phyloP scores from a whole-genome alignment of 2,329 filamentous ascomycete species.

The Aspergillus glaucus region DNA sequence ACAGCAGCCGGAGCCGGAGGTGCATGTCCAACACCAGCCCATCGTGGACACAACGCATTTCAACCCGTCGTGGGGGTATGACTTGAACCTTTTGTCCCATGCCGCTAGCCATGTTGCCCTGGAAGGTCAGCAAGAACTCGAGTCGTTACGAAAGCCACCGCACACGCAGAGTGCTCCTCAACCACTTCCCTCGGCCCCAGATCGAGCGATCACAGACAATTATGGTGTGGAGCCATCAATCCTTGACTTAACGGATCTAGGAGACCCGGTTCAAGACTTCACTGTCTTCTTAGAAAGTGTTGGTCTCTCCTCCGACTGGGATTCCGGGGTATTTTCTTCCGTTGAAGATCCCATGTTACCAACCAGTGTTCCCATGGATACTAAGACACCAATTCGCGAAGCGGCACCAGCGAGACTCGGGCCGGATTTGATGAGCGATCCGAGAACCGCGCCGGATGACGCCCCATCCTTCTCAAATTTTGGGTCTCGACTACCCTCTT shows the following conservation, averaged over 20 bases:
- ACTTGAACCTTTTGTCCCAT: conserved; percentile 44
- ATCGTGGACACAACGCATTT: conserved; percentile 41
- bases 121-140: conserved; percentile 40
- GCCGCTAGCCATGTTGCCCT: conserved; percentile 45
- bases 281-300: conserved; percentile 45
- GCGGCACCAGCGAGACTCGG: conserved; percentile 28
- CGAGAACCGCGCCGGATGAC: conserved; percentile 33
- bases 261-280: conserved; percentile 45
- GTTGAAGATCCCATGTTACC: conserved; percentile 36
- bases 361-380: conserved; percentile 30
- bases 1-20: conserved; percentile 25
- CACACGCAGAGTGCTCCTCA: conserved; percentile 29
- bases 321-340: conserved; percentile 41
- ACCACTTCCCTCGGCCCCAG: conserved; percentile 27
- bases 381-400: conserved; percentile 29
- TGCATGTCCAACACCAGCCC: conserved; percentile 32
- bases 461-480: conserved; percentile 44
- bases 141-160: conserved; percentile 31
- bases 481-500: conserved; percentile 42
- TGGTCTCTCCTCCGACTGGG: conserved; percentile 45
- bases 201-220: conserved; percentile 36
- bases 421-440: conserved; percentile 34
- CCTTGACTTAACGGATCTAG: conserved; percentile 41
- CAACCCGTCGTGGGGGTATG: conserved; percentile 47
- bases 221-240: conserved; percentile 41